Conservation (phyloP, 352 stramenopile species). For the Thalassiosira pacifica region DNA sequence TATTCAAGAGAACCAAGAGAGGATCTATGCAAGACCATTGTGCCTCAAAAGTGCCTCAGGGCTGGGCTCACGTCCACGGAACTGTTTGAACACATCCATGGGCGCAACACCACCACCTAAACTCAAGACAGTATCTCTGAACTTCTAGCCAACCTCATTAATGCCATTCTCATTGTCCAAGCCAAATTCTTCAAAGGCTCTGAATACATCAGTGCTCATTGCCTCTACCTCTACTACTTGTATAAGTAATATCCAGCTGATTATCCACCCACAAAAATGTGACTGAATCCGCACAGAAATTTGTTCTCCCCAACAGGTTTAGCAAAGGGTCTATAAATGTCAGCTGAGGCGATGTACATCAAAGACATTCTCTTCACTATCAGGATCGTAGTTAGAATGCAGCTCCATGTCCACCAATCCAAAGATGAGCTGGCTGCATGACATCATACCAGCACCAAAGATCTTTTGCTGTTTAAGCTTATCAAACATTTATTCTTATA, state of each 20-base stretch:
- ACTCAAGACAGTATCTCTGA: too few species aligned
- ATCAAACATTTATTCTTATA: slow-evolving; percentile 94
- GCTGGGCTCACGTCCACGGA: slow-evolving; percentile 96
- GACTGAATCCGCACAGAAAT: slow-evolving; percentile 97
- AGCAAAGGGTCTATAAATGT: slow-evolving; percentile 90
- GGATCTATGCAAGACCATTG: slow-evolving; percentile 90
- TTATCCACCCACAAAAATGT: slow-evolving; percentile 99
- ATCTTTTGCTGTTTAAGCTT: slow-evolving; percentile 96
- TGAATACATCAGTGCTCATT: too few species aligned
- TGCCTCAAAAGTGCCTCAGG: slow-evolving; percentile 98
- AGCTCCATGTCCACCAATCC: slow-evolving; percentile 90
- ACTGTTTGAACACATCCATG: slow-evolving; percentile 93
- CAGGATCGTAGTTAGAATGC: slow-evolving; percentile 86
- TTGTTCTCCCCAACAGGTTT: slow-evolving; percentile 93
- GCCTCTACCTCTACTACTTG: too few species aligned
- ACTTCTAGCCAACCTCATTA: too few species aligned
- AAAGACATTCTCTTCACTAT: slow-evolving; percentile 90
- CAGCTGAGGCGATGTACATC: slow-evolving; percentile 92
- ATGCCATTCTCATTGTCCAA: too few species aligned
- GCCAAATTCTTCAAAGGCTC: too few species aligned
- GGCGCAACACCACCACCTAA: slow-evolving; percentile 94
- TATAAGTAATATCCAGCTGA: slow-evolving; percentile 97
- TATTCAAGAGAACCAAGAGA: background rate
- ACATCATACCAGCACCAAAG: slow-evolving; percentile 94
- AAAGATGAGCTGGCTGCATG: slow-evolving; percentile 96